phyloP scores from a whole-genome alignment of 306 rosid genomes.

The Comarum palustre region DNA sequence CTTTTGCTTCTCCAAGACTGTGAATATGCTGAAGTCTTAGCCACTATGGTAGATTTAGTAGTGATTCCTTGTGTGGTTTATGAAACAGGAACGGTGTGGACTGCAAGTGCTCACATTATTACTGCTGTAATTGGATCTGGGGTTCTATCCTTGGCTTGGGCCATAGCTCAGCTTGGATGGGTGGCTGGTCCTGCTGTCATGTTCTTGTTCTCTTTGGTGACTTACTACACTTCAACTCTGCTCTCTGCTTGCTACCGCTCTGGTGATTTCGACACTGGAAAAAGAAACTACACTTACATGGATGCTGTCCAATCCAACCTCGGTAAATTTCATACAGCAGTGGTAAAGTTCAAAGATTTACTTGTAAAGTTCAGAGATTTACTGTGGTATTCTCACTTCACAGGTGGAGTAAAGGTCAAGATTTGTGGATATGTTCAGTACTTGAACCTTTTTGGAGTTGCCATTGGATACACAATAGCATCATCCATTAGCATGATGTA shows the following conservation, averaged over 20 bases:
- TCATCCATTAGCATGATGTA: slow-evolving; percentile 64
- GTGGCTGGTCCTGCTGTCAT: slow-evolving; percentile 57
- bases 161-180: slow-evolving; percentile 82
- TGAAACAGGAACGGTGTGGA: slow-evolving; percentile 52
- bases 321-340: slow-evolving; percentile 35
- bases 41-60: neutral
- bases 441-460: slow-evolving; percentile 54
- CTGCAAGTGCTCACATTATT: slow-evolving; percentile 70
- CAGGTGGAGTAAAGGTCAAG: slow-evolving; percentile 58
- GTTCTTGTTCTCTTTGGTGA: slow-evolving; percentile 51
- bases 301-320: slow-evolving; percentile 51
- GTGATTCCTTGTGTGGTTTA: neutral
- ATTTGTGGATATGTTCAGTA: slow-evolving; percentile 68
- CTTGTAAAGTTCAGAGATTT: neutral
- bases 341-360: neutral
- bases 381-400: neutral
- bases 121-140: slow-evolving; percentile 88
- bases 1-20: neutral
- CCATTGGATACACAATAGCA: slow-evolving; percentile 75
- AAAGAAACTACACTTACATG: slow-evolving; percentile 73
- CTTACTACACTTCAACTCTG: slow-evolving; percentile 60
- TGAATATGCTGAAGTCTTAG: neutral
- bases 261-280: slow-evolving; percentile 45
- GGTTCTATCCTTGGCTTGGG: slow-evolving; percentile 75
- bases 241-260: slow-evolving; percentile 61